Base-by-base conservation (phyloP, 106 monocot species). In the Alisma plantagoaquatica region DNA sequence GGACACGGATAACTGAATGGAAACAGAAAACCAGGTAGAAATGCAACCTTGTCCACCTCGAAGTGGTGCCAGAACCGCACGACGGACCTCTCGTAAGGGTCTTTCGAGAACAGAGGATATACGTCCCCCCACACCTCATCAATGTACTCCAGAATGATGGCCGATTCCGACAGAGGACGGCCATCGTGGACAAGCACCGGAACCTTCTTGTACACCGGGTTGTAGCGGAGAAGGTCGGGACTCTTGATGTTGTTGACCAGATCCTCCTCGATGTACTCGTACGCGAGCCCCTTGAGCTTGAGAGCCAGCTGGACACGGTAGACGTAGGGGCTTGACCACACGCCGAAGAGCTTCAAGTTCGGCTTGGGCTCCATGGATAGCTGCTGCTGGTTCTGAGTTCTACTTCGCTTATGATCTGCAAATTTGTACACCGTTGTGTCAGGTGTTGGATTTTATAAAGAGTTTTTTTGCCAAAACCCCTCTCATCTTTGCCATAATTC, bases 251-350 rank as follows among this genome's bases (percentile, higher is more conserved):
- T 38, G 14, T 38, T 14, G n/a, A n/a, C n/a, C n/a, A n/a, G n/a
- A n/a, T n/a, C n/a, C n/a, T n/a, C n/a, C n/a, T n/a, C n/a, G 20
- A 45, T n/a, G 45, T 45, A 45, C 45, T 45, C 45, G 16, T 45
- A 45, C 9, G 45, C 45, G 4, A 45, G n/a, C 4, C 45, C 45
- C 20, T 45, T 45, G 9, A 45, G 16, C 45, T 45, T 45, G 9
- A 45, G 45, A 19, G 45, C 45, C 4, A n/a, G 45, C 45, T 45
- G n/a, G 4, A 45, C 45, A 3, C 3, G 15, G 15, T 14, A 3
- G 45, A 3, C 4, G 45, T n/a, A 45, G 3, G 15, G 3, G 45
- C 45, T 45, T 3, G 45, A 14, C 45, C 45, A 45, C 9, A n/a
- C 3, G 20, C 45, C 45, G 20, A n/a, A 19, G 9, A 45, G 16